Evolutionary conservation across 2,329 filamentous ascomycete genomes (phyloP).

Genomic region (Trichoderma sp.): DNA sequence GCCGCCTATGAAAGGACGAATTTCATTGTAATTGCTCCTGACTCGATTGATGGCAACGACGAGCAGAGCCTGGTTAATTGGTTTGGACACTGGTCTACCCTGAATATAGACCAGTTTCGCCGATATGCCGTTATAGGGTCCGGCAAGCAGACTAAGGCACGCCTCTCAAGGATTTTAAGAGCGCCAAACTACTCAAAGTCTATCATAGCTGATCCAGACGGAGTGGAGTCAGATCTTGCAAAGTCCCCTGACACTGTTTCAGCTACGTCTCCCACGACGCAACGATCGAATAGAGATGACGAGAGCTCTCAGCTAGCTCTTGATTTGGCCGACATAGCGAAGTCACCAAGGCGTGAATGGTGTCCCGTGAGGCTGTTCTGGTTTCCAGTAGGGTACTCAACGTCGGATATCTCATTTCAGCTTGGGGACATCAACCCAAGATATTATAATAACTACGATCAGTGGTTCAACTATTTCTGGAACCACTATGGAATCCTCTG

Average conservation of each 20-base stretch:
- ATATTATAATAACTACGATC: constrained; percentile 32
- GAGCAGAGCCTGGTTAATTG: constrained; percentile 66
- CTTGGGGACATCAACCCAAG: constrained; percentile 32
- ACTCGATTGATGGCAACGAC: constrained; percentile 58
- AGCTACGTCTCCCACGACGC: neutral
- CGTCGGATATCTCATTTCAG: constrained; percentile 35
- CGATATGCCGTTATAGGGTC: constrained; percentile 62
- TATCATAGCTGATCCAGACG: constrained; percentile 46
- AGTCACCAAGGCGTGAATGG: constrained; percentile 9
- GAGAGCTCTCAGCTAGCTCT: neutral
- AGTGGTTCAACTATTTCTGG: constrained; percentile 36
- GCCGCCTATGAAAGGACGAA: constrained; percentile 29
- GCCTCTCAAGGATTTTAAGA: constrained; percentile 35
- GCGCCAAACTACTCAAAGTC: constrained; percentile 40
- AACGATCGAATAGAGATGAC: neutral
- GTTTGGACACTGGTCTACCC: constrained; percentile 62
- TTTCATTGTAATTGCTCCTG: constrained; percentile 52
- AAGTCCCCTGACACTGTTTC: neutral
- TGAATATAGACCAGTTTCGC: constrained; percentile 55
- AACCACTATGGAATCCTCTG: neutral
- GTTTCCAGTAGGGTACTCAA: constrained; percentile 49
- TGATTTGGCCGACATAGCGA: neutral
- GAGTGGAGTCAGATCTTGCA: constrained; percentile 20
- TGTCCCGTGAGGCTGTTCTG: constrained; percentile 42
- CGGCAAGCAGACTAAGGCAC: constrained; percentile 30